A percentile compares a stretch with the other conserved stretches of the same genome.
Evolutionary conservation across 768 basidiomycete genomes (phyloP).

Genomic region (Kwoniella dejecticola): DNA sequence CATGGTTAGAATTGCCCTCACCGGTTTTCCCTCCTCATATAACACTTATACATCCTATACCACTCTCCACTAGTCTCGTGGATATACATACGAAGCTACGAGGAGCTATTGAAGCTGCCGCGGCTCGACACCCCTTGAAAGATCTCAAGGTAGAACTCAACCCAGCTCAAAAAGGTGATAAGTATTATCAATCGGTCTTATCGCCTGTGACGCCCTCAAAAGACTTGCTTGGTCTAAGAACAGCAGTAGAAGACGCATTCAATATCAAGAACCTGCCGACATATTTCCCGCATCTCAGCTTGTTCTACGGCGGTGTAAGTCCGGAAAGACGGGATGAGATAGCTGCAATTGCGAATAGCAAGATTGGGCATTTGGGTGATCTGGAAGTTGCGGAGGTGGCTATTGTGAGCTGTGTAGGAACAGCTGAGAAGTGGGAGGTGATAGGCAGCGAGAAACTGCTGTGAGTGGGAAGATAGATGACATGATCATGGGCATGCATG

Average conservation of each 20-base stretch:
- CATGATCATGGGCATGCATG: background rate
- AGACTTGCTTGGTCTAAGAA: conserved; percentile 23
- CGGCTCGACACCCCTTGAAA: background rate
- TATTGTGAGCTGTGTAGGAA: conserved; percentile 18
- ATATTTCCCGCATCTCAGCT: conserved; percentile 41
- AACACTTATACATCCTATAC: conserved; percentile 30
- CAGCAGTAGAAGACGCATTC: conserved; percentile 19
- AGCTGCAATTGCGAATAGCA: conserved; percentile 11
- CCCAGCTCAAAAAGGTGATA: conserved; percentile 28
- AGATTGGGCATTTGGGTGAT: background rate
- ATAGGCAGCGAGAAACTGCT: conserved; percentile 18
- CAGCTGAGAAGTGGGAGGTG: conserved; percentile 22
- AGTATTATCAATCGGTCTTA: conserved; percentile 42
- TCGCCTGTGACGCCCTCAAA: conserved; percentile 15
- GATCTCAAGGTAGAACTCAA: conserved; percentile 3
- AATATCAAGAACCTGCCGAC: conserved; percentile 4
- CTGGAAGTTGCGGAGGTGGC: conserved; percentile 16
- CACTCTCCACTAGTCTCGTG: conserved; percentile 1
- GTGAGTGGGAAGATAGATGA: background rate
- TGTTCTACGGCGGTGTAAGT: conserved; percentile 40
- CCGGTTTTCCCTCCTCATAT: conserved; percentile 36
- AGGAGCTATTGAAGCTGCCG: background rate
- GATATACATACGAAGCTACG: conserved; percentile 13
- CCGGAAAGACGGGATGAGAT: conserved; percentile 24
- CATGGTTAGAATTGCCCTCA: conserved; percentile 9